Base-by-base conservation (phyloP, 1,284 basidiomycete genomes). In the Trichosporon coremiiforme region DNA sequence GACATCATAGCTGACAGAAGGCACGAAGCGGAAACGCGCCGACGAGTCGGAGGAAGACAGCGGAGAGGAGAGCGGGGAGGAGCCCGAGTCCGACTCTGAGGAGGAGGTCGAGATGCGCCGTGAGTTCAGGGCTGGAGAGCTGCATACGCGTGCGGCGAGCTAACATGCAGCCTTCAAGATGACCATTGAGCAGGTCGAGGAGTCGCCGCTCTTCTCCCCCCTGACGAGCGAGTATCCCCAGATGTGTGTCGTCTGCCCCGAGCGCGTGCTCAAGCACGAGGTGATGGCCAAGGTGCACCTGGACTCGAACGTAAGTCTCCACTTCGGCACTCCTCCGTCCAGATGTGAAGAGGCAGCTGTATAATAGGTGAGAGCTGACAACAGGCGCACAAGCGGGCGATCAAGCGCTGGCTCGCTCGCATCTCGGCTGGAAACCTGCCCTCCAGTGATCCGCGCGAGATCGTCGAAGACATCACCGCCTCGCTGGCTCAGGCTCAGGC, bases 161-260 rank as follows among this genome's bases (percentile, higher is more conserved):
- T 50, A 29, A 63, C 45, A 35, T 71, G 20, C 60, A 73, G 75
- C 79, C 64, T 85, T 87, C 13, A 83, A 84, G 4, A 86, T 91
- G 74, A 85, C 88, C 2, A 84, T 93, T 62, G 78, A 85, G 62
- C 87, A 90, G 75, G 90, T 88, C 12, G 84, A 91, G 45, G 80
- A 81, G 12, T 85, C 90, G 69, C 90, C 92, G 0, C 80, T 89
- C 35, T 87, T 66, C 41, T 47, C 67, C 0, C 33, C 69, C 22
- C 63, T 87, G 2, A 71, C 87, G 10, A 85, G 65, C 10, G 33
- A 69, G 25, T 73, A 69, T 20, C 88, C 65, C 85, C 87, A 25
- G 86, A 86, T 85, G 33, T 94, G 92, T 77, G 86, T 91, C 4
- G 78, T 91, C 9, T 94, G 92, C 80, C 91, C 90, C 5, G 89